Evolutionary conservation across 257 asterid species (phyloP), one percentile per base, ranked within the genome.

Genomic region (Lantana camara): DNA sequence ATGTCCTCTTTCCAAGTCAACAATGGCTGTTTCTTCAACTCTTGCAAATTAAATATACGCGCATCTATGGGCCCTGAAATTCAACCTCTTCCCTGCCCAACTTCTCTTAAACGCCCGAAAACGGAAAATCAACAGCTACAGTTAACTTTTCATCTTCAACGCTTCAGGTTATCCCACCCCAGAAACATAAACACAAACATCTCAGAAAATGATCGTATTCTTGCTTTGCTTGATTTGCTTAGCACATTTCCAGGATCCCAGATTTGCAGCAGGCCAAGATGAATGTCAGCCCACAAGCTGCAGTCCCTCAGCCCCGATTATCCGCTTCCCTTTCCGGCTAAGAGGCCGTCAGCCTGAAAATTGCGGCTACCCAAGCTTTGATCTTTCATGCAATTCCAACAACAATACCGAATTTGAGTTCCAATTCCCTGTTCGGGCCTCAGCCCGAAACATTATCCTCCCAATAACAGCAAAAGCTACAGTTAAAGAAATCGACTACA

Each of bases 311-410:
- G 90, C 87, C 66, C 95, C 89, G 6, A 56, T 49, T 1, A 66
- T 89, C 68, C 84, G 91, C 52, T 89, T 82, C 74, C 96, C 95
- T 9, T 86, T 86, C 81, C 67, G 74, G 44, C 64, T 84, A 2
- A 73, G 42, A 6, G 85, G 72, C 75, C 82, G 63, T 13, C 95
- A 87, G 52, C 77, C 82, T 16, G 67, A 48, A 5, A 70, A 35
- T 56, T 74, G 95, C 72, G 85, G 93, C 70, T 82, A 76, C 27
- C 85, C 88, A 5, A 90, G 85, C 15, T 84, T 84, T 29, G 80
- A 70, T 7, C 78, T 84, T 16, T 66, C 88, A 0, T 87, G 95
- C 79, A 76, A 73, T 34, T 35, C 79, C 65, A 64, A 23, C 72
- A 73, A 80, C 68, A 40, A 15, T 67, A 75, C 89, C 0, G 72